A percentile compares a stretch with the other conserved stretches of the same genome.
phyloP scores from a whole-genome alignment of 2,329 filamentous ascomycete genomes.

The Exophiala calicioides region DNA sequence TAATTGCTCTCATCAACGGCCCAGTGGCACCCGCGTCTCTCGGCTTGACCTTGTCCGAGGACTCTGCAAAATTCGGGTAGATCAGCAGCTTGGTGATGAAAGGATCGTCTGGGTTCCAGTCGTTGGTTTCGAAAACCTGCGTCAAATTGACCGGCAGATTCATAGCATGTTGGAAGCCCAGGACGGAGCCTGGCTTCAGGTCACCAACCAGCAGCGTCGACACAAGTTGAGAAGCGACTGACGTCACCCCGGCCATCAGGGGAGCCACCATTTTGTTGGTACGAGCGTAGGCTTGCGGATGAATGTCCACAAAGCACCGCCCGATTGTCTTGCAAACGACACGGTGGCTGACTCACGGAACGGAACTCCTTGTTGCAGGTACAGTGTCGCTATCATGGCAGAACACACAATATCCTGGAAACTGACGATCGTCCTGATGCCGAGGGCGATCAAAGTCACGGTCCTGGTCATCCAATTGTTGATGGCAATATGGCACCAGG shows the following conservation, averaged over 20 bases:
- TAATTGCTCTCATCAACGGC: background rate
- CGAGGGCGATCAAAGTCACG: background rate
- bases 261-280: background rate
- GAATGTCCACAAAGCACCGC: background rate
- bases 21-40: background rate
- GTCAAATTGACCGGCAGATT: background rate
- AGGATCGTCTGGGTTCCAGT: background rate
- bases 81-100: background rate
- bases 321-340: background rate
- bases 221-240: background rate
- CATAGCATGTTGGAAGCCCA: background rate
- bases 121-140: background rate
- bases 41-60: background rate
- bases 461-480: background rate
- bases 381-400: background rate
- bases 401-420: background rate
- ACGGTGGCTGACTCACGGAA: background rate
- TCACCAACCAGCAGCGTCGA: background rate
- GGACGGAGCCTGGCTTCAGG: background rate
- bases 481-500: background rate
- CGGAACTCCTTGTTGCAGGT: background rate
- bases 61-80: background rate
- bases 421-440: background rate
- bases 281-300: background rate
- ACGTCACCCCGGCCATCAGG: background rate